Evolutionary conservation across 1,284 basidiomycete genomes (phyloP), one percentile per base, ranked within the genome.

Genomic region (Ceratobasidium sp.): DNA sequence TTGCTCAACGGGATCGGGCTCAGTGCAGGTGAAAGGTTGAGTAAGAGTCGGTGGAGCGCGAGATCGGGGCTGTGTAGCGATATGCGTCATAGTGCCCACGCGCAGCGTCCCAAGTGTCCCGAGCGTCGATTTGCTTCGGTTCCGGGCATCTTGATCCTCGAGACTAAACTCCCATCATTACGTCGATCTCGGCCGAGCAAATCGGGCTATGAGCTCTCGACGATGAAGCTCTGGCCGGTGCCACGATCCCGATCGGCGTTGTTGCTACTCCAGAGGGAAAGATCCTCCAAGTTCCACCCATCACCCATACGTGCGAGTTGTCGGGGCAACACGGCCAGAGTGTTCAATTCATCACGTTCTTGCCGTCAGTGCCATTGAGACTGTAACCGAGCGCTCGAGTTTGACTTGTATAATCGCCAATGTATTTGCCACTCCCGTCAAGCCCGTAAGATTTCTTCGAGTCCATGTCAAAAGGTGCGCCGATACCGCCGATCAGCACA

Each of bases 251-350:
- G 81, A 83, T 83, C 86, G 81, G 91, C 80, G 83, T 97, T 97
- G 83, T 97, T 95, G 1, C 84, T 81, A 81, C 93, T 94, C 95
- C 95, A 99, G 13, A 97, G 81, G 80, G 95, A 97, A 77, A 99
- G 86, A 86, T 99, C 97, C 86, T 99, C 97, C 85, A 95, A 92
- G 84, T 99, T 97, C 97, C 97, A 99, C 1, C 92, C 92, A 84
- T 99, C 97, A 23, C 97, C 96, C 95, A 98, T 83, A 90, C 86
- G 84, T 98, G 96, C 33, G 88, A 89, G 83, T 89, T 90, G 80
- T 94, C 92, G 0, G 95, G 89, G 77, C 93, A 93, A 83, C 98
- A 99, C 39, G 92, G 97, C 97, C 97, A 99, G 10, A 97, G 85
- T 20, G 96, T 96, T 84, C 92, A 98, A 84, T 90, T 97, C 81